Base-by-base conservation (phyloP, 2,329 filamentous ascomycete species). In the Penicillium sp. region DNA sequence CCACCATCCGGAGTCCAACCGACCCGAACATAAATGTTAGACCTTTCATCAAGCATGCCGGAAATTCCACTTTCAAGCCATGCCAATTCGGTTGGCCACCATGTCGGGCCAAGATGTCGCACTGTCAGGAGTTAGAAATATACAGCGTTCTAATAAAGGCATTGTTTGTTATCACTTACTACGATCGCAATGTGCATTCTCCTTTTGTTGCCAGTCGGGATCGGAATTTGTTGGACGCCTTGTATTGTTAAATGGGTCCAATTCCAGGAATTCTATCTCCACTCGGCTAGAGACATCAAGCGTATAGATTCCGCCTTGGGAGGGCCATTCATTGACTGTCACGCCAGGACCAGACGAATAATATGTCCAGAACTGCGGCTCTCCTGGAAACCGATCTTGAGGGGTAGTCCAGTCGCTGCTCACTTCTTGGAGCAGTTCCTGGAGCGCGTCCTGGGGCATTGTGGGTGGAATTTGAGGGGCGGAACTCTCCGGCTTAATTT, bases 231-330 rank as follows among this genome's bases (percentile, higher is more conserved):
- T 46, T 29, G 26, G 44, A 46, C 44, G 46, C 46, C 46, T 15
- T 22, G 46, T 49, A 37, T 49, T 49, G 18, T 35, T 49, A 40
- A 49, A 49, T 49, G 46, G 46, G 46, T 49, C 46, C 46, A 49
- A 49, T 35, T 49, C 31, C 46, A 49, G 29, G 26, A 49, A 49
- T 37, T 35, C 31, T 49, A 49, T 49, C 46, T 45, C 42, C 23
- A 45, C 42, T 45, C 42, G 25, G 25, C 42, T 45, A 45, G 42
- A 45, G 42, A 45, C 42, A 45, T 45, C 42, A 45, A 45, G 42
- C 42, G 42, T 45, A 45, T 45, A 45, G 2, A 45, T 45, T 45
- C 42, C 42, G 23, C 42, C 42, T 45, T 45, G 42, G 23, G 42
- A 45, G 42, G 42, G 42, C 42, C 42, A 45, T 25, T 12, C 42